Evolutionary conservation across 2,329 filamentous ascomycete species (phyloP), one percentile per base, ranked within the genome.

Genomic region (Fusarium oligoseptatum): DNA sequence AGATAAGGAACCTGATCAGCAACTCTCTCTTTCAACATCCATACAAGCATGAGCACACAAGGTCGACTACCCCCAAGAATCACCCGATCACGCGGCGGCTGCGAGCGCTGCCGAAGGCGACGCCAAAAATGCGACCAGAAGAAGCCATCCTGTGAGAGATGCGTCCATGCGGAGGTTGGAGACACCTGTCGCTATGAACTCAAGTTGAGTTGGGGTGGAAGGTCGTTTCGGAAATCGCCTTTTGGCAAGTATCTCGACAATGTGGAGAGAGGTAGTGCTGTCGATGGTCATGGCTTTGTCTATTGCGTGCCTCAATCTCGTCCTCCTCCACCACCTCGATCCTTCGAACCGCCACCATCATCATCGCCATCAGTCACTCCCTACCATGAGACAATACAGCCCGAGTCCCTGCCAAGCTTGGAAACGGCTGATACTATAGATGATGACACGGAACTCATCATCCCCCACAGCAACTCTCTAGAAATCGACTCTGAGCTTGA

Each of bases 121-220:
- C 71, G 71, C 2, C 73, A 77, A 27, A 77, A 65, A 39, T 77
- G 75, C 50, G 68, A 75, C 6, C 71, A 76, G 48, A 34, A 66
- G 9, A 69, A 72, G 45, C 75, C 75, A 4, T 67, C 37, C 3
- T 77, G 76, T 29, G 55, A 58, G 11, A 66, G 58, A 60, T 77
- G 76, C 7, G 32, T 50, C 9, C 41, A 58, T 2, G 67, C 73
- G 3, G 65, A 50, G 2, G 39, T 9, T 17, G 43, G 8, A 48
- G 43, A 45, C 15, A 10, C 39, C 1, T 77, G 75, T 17, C 62
- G 29, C 6, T 77, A 77, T 36, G 68, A 63, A 24, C 15, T 72
- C 14, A 66, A 65, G 22, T 22, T 74, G 20, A 70, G 60, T 2
- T 75, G 72, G 71, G 72, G 71, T 9, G 72, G 72, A 12, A 63